phyloP scores from a whole-genome alignment of 345 rosid species.

The Eucalyptus sideroxylon region DNA sequence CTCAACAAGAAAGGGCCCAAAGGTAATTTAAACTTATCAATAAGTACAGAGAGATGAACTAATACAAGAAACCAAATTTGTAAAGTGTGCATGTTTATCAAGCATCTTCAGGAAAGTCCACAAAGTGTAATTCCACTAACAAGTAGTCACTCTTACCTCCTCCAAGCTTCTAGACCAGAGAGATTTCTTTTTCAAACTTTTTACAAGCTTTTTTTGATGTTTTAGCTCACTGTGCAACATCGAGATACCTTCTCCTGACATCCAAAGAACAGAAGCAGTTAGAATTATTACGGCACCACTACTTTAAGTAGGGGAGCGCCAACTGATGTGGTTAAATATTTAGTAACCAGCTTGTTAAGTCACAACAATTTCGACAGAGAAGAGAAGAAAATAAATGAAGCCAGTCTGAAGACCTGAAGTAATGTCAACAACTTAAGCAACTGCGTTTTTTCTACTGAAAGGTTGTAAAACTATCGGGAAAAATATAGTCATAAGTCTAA shows the following conservation, averaged over 20 bases:
- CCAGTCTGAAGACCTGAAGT: not conserved
- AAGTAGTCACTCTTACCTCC: conserved; percentile 35
- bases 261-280: not conserved
- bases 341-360: not conserved
- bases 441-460: not conserved
- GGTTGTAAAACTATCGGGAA: not conserved
- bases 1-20: not conserved
- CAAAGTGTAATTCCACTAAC: not conserved
- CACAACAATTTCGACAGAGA: not conserved
- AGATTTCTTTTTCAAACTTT: conserved; percentile 76
- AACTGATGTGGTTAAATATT: not conserved
- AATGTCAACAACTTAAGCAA: not conserved
- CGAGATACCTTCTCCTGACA: conserved; percentile 60
- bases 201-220: conserved; percentile 73
- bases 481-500: not conserved
- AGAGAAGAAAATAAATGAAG: not conserved
- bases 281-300: not conserved
- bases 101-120: not conserved
- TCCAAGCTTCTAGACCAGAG: conserved; percentile 81
- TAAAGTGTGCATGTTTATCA: not conserved
- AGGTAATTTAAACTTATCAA: not conserved
- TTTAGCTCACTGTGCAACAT: conserved; percentile 61
- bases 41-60: not conserved
- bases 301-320: not conserved
- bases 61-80: not conserved